phyloP scores from a whole-genome alignment of 371 early-diverging fungal species.

The Saksenaea vasiformis region DNA sequence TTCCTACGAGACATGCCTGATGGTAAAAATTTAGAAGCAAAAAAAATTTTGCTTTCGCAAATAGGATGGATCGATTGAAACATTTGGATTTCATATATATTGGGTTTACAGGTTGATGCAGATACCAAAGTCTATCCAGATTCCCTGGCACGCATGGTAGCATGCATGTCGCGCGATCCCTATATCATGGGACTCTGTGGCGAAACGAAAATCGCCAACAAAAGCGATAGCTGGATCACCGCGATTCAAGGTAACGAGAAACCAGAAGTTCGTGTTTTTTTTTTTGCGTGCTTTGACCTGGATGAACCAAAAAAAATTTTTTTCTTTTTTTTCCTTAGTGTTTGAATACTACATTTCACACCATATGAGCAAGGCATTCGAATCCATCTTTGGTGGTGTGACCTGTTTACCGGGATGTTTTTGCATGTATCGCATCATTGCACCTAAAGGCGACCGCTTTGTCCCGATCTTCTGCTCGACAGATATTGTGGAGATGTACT shows the following conservation, averaged over 20 bases:
- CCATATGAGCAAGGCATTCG: slow-evolving; percentile 94
- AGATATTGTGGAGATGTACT: slow-evolving; percentile 87
- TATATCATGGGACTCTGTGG: slow-evolving; percentile 86
- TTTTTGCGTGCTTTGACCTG: not conserved
- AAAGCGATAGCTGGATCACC: slow-evolving; percentile 83
- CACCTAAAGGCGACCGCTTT: slow-evolving; percentile 63
- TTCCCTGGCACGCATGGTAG: slow-evolving; percentile 78
- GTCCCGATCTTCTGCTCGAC: slow-evolving; percentile 83
- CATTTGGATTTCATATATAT: no score
- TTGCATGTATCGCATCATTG: slow-evolving; percentile 94
- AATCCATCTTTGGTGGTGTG: slow-evolving; percentile 95
- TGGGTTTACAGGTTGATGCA: slow-evolving; percentile 81
- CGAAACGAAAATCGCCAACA: slow-evolving; percentile 89
- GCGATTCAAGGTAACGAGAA: slow-evolving; percentile 76
- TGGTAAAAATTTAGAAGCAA: slow-evolving; percentile 60
- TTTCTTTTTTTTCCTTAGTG: slow-evolving; percentile 45
- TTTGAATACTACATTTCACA: slow-evolving; percentile 98
- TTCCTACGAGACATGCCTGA: slow-evolving; percentile 87
- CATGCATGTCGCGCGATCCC: slow-evolving; percentile 78
- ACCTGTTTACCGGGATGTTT: slow-evolving; percentile 98
- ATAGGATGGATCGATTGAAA: no score
- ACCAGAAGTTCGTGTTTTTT: not conserved
- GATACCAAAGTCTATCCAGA: slow-evolving; percentile 92
- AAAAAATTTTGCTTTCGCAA: not conserved
- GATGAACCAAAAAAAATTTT: not conserved